A percentile compares a stretch with the other conserved stretches of the same genome.
phyloP scores from a whole-genome alignment of 2,329 filamentous ascomycete species.

The Curvularia sp. region DNA sequence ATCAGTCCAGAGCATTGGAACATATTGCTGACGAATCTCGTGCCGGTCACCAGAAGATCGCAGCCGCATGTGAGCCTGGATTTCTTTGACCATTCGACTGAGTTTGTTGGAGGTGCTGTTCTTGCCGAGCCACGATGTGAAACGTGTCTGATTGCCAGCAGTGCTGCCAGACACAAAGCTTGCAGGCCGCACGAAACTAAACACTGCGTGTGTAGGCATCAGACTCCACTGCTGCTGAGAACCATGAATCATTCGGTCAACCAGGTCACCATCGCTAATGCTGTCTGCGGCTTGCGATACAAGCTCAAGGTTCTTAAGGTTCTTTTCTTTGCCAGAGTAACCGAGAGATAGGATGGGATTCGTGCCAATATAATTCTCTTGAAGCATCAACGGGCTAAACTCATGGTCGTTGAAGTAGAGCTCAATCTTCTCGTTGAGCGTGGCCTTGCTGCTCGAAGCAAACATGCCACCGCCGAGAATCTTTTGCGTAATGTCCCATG shows the following conservation, averaged over 20 bases:
- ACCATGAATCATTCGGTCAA: constrained; percentile 98
- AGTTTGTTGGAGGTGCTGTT: constrained; percentile 83
- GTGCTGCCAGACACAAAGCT: constrained; percentile 86
- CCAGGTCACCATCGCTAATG: constrained; percentile 95
- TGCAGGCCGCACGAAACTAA: constrained; percentile 91
- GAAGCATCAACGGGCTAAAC: constrained; percentile 95
- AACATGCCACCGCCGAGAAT: constrained; percentile 90
- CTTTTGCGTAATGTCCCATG: constrained; percentile 97
- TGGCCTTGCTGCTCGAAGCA: constrained; percentile 79
- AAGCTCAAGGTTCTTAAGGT: constrained; percentile 83
- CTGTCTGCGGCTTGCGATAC: constrained; percentile 89
- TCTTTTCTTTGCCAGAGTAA: constrained; percentile 72
- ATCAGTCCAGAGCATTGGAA: constrained; percentile 85
- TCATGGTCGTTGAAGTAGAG: constrained; percentile 99
- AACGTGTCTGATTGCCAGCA: constrained; percentile 69
- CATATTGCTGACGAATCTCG: constrained; percentile 92
- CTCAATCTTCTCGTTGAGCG: constrained; percentile 96
- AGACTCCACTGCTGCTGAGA: constrained; percentile 98
- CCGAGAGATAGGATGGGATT: constrained; percentile 72
- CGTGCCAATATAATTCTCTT: constrained; percentile 94
- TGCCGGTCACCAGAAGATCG: constrained; percentile 88
- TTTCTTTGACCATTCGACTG: constrained; percentile 83
- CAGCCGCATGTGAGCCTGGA: constrained; percentile 96
- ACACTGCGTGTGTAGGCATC: constrained; percentile 95
- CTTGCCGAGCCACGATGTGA: constrained; percentile 93